Conservation (phyloP, 176 grass and related monocot genomes). For the Chloris gayana region DNA sequence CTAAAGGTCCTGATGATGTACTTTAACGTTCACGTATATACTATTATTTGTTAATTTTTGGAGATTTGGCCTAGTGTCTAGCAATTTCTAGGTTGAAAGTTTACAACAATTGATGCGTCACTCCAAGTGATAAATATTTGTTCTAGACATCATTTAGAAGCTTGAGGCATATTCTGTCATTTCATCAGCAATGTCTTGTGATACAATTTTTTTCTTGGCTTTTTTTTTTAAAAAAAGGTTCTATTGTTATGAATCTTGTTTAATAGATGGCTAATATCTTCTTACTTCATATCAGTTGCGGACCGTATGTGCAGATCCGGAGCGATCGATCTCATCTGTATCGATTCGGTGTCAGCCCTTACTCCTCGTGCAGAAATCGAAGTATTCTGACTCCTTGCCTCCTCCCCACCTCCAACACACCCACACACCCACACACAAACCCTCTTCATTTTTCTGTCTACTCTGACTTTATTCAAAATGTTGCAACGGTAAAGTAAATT, state of each 20-base stretch:
- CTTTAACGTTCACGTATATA: neutral
- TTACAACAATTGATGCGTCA: neutral
- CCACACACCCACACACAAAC: too few species aligned
- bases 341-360: constrained; percentile 96
- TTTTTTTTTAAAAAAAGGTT: neutral
- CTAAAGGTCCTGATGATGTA: neutral
- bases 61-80: constrained; percentile 12
- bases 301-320: constrained; percentile 99
- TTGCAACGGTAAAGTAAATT: constrained; percentile 5
- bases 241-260: neutral
- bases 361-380: constrained; percentile 98
- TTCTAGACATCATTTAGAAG: neutral
- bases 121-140: neutral
- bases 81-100: neutral
- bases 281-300: constrained; percentile 72
- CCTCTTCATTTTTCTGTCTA: neutral
- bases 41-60: neutral
- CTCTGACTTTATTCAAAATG: neutral
- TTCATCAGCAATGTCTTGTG: neutral
- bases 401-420: too few species aligned
- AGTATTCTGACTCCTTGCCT: constrained; percentile 38
- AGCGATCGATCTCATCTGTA: constrained; percentile 94
- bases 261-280: constrained; percentile 32
- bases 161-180: neutral
- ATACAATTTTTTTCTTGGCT: neutral